Conservation (phyloP, 495 filamentous ascomycete species). For the Penicillium canescens region DNA sequence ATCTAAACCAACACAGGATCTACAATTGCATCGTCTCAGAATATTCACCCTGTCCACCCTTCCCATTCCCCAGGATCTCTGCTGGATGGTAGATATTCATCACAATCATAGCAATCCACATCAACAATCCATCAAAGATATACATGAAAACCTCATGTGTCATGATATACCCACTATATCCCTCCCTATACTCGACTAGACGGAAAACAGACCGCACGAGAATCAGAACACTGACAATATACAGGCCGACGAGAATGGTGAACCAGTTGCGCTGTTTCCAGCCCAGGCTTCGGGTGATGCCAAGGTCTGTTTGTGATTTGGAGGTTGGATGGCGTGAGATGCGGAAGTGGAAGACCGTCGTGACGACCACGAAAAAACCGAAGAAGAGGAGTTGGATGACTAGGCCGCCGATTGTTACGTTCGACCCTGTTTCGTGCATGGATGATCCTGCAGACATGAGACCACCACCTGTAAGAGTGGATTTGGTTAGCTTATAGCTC, state of each 20-base stretch:
- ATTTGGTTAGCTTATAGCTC: background rate
- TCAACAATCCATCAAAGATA: slow-evolving; percentile 60
- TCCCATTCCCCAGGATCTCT: slow-evolving; percentile 26
- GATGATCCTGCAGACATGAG: slow-evolving; percentile 17
- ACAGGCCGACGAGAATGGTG: slow-evolving; percentile 52
- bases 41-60: slow-evolving; percentile 5
- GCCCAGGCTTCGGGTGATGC: slow-evolving; percentile 6
- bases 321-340: slow-evolving; percentile 21
- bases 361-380: slow-evolving; percentile 43
- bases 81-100: slow-evolving; percentile 46
- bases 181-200: slow-evolving; percentile 61
- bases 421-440: slow-evolving; percentile 30
- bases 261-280: slow-evolving; percentile 45
- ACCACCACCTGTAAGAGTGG: slow-evolving; percentile 14
- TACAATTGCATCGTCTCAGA: slow-evolving; percentile 10
- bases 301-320: slow-evolving; percentile 14
- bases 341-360: slow-evolving; percentile 37
- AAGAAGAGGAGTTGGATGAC: slow-evolving; percentile 47
- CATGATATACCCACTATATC: slow-evolving; percentile 51
- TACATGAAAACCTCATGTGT: slow-evolving; percentile 61
- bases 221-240: slow-evolving; percentile 53
- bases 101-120: slow-evolving; percentile 54
- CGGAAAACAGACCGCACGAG: slow-evolving; percentile 63
- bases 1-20: background rate
- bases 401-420: slow-evolving; percentile 45